Base-by-base conservation (phyloP, 2,329 filamentous ascomycete genomes). In the Claviceps sp. region DNA sequence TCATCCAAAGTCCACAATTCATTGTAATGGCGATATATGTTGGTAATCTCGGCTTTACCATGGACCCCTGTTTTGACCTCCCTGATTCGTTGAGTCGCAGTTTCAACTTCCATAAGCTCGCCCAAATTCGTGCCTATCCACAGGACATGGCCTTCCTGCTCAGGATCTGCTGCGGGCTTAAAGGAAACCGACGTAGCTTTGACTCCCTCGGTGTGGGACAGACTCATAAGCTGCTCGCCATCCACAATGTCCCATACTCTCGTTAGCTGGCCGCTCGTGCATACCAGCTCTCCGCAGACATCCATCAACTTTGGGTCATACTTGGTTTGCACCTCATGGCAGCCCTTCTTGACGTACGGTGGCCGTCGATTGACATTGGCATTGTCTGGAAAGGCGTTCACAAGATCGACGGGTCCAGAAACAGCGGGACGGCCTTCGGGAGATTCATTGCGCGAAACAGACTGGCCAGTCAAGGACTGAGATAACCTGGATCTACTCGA, bases 1-100 rank as follows among this genome's bases (percentile, higher is more conserved):
- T 96, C 90, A 63, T 97, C 93, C 47, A 98, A 67, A 0, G 90
- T 90, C 93, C 93, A 98, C 65, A 98, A 79, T 61, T 96, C 87
- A 58, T 88, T 88, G 56, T 81, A 84, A 65, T 94, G 85, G 41
- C 93, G 82, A 63, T 88, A 85, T 43, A 98, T 95, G 60, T 83
- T 88, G 56, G 87, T 79, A 49, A 98, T 78, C 59, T 95, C 87
- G 55, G 82, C 77, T 43, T 87, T 81, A 7, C 82, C 81, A 61
- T 97, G 93, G 2, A 86, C 86, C 49, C 75, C 81, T 2, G 78
- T 70, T 60, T 85, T 87, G 18, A 77, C 85, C 30, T 77, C 74
- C 14, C 87, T 73, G 46, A 95, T 74, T 38, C 77, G 80, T 62
- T 90, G 84, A 0, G 82, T 83, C 2, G 75, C 71, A 51, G 97